These are phyloP conservation scores for Apiospora sp. DNA, from an alignment of 2,329 filamentous ascomycete genomes.

Conservation along the genomic window DNA sequence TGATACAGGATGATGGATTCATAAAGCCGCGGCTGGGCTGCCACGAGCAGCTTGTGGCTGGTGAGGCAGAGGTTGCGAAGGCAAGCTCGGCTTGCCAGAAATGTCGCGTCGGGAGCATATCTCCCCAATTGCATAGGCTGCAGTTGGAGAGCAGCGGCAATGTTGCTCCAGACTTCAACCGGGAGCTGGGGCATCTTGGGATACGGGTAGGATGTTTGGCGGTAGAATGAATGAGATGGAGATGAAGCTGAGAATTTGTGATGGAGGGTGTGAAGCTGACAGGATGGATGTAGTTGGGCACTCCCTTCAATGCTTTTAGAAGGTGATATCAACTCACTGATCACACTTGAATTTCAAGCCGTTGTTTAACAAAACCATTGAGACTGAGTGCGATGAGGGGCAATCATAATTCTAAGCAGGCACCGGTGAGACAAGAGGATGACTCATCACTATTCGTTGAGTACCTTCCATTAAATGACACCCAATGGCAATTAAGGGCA, in stretches of 20 bases:
- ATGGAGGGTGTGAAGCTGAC: not conserved
- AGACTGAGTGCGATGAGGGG: not conserved
- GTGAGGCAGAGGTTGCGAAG: conserved; percentile 3
- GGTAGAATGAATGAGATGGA: too few species aligned
- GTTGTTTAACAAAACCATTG: not conserved
- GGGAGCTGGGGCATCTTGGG: not conserved
- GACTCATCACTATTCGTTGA: not conserved
- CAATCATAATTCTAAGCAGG: not conserved
- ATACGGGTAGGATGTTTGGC: not conserved
- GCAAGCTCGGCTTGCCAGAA: not conserved
- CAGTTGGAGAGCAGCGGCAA: not conserved
- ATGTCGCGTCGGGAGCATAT: not conserved
- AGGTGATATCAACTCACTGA: not conserved
- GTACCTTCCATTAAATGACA: not conserved
- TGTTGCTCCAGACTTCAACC: not conserved
- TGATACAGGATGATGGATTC: not conserved
- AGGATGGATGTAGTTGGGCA: not conserved
- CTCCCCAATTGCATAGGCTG: not conserved
- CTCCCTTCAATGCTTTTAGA: too few species aligned
- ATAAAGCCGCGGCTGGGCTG: not conserved
- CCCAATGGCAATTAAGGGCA: not conserved
- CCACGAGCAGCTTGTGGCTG: not conserved
- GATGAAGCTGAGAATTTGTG: not conserved
- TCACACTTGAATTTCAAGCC: not conserved
- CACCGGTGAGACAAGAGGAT: not conserved